Evolutionary conservation across 176 grass and related monocot genomes (phyloP).

Genomic region (Rhynchospora pubera): DNA sequence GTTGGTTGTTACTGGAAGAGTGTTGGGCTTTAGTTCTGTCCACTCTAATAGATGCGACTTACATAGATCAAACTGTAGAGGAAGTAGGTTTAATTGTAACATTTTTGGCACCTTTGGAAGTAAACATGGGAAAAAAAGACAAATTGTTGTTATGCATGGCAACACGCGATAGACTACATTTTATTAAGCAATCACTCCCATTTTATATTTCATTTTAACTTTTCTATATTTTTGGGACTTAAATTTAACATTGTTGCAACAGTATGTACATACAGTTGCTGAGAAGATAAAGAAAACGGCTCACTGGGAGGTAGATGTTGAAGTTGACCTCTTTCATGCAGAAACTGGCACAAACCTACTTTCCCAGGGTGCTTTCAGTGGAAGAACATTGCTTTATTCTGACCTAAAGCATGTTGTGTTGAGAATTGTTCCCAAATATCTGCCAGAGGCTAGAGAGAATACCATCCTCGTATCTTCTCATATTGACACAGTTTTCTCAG

Average conservation of each 20-base stretch:
- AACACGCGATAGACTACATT: neutral
- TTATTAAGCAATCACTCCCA: neutral
- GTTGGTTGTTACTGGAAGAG: neutral
- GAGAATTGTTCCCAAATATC: constrained; percentile 91
- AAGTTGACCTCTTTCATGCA: constrained; percentile 87
- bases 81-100: neutral
- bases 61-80: neutral
- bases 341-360: constrained; percentile 66
- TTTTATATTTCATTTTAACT: neutral
- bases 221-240: neutral
- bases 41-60: neutral
- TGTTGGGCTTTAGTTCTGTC: neutral
- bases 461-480: constrained; percentile 93
- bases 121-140: neutral
- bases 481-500: constrained; percentile 89
- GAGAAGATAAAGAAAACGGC: constrained; percentile 89
- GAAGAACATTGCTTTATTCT: constrained; percentile 88
- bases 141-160: neutral
- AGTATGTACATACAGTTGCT: constrained; percentile 97
- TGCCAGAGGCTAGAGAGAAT: constrained; percentile 73
- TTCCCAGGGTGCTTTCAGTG: constrained; percentile 63
- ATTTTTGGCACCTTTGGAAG: neutral
- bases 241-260: constrained; percentile 39
- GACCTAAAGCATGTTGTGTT: constrained; percentile 88
- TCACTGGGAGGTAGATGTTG: constrained; percentile 98